Base-by-base conservation (phyloP, 176 grass and related monocot species). In the Zoysia japonica region DNA sequence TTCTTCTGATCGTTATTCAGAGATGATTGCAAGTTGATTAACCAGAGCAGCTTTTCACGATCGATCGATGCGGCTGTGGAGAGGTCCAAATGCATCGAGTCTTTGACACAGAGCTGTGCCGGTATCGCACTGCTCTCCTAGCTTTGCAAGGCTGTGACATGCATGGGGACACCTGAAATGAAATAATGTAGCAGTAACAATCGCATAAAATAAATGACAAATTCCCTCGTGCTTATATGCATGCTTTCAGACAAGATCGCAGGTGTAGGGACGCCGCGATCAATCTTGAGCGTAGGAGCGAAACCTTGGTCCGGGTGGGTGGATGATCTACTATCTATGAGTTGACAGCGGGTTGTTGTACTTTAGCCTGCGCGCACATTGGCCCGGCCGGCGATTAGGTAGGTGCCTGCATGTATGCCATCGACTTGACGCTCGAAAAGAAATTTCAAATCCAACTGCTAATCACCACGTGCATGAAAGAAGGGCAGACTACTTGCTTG, bases 131-230 rank as follows among this genome's bases (percentile, higher is more conserved):
- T 28, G 28, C 28, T 28, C 28, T 28, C 28, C 17, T 61, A 9
- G 42, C 42, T 59, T 59, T 48, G 74, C 43, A 63, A 76, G 43
- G 43, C 13, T 48, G 20, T 11, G 44, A 7, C 74, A 76, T 76
- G 74, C 74, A 76, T 76, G 74, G 57, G 57, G 44, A 49, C 60
- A 64, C 60, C 75, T 77, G 60, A 50, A 77, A 51, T 40, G 35
- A 65, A 59, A 7, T 20, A 6, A 28, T 4, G 2, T 62, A 11
- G 7, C 2, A 37, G 9, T 10, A 6, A 1, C 48, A 50, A 11
- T 28, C 28, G 28, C 28, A 28, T 4, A 45, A 16, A 54, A 54
- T 54, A 54, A 54, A 6, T 17, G 37, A 15, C 35, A n/a, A 42
- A 55, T n/a, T 17, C 45, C 28, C 44, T 65, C 75, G 75, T 77